Evolutionary conservation across 2,329 filamentous ascomycete genomes (phyloP), one percentile per base, ranked within the genome.

Genomic region (Sporothrix pseudoabietina): DNA sequence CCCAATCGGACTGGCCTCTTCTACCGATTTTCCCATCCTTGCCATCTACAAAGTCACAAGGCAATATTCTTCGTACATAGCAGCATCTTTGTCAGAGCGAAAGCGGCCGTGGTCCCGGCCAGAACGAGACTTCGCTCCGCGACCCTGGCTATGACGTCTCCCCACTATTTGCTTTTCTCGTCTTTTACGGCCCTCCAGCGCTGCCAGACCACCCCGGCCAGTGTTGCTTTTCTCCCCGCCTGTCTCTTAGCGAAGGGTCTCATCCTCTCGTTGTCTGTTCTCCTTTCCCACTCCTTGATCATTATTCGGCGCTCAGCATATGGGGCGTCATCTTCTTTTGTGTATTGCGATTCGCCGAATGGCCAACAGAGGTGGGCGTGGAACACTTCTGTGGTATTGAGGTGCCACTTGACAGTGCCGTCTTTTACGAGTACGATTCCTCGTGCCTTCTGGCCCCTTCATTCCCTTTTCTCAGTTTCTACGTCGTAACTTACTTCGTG

Each of bases 241-340:
- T 4, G 49, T 26, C 65, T 32, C 66, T 55, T 41, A 30, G 66
- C 49, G 66, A 69, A 55, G 32, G 49, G 66, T 41, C 66, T 69
- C 66, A 69, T 69, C 66, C 19, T 69, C 47, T 55, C n/a, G 19
- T 19, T 41, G 66, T 55, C 66, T 69, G 66, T 69, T 69, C 47
- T 55, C 49, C 32, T 19, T 69, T 44, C 44, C 30, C 65, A 35
- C 65, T 54, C 65, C 65, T 52, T 69, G 26, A 32, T 35, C 35
- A 35, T 68, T n/a, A 5, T 10, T 12, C 9, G 26, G 30, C 12
- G 47, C 32, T 32, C 19, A 12, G 26, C n/a, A 30, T 32, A 32
- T 44, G 59, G 59, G n/a, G 32, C 35, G n/a, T 44, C 35, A 44
- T 65, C 59, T 26, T 65, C 35, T 65, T 44, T 26, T 26, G 9